A percentile compares a stretch with the other conserved stretches of the same genome.
These are phyloP conservation scores for Adansonia grandidieri DNA, from an alignment of 441 rosid genomes.

Conservation along the genomic window DNA sequence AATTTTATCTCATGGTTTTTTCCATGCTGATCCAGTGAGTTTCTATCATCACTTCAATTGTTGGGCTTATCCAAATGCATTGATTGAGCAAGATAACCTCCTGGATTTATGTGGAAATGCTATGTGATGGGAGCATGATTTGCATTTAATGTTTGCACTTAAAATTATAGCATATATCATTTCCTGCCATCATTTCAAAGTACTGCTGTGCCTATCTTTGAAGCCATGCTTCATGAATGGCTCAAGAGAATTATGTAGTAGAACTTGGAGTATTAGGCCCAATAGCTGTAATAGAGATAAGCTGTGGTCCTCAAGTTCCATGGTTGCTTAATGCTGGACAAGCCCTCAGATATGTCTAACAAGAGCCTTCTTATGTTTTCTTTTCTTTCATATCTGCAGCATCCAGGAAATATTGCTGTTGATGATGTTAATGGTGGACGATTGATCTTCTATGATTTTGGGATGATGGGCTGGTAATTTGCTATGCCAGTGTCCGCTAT, in stretches of 20 bases:
- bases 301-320: slow-evolving; percentile 16
- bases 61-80: slow-evolving; percentile 11
- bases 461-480: slow-evolving; percentile 99
- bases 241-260: too few species aligned
- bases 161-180: not conserved
- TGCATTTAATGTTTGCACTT: slow-evolving; percentile 7
- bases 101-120: not conserved
- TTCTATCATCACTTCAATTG: slow-evolving; percentile 6
- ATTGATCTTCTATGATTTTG: slow-evolving; percentile 95
- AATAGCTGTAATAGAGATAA: not conserved
- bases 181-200: slow-evolving; percentile 2
- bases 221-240: not conserved
- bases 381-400: slow-evolving; percentile 51
- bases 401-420: slow-evolving; percentile 98
- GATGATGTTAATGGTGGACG: slow-evolving; percentile 99
- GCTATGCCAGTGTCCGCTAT: slow-evolving; percentile 24
- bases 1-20: slow-evolving; percentile 95
- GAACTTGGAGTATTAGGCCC: too few species aligned
- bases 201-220: not conserved
- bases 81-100: too few species aligned
- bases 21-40: slow-evolving; percentile 98
- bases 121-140: not conserved
- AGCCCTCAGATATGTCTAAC: not conserved
- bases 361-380: not conserved
- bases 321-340: not conserved